These are phyloP conservation scores for Rheum nobile DNA, from an alignment of 148 eudicot genomes.

Conservation along the genomic window DNA sequence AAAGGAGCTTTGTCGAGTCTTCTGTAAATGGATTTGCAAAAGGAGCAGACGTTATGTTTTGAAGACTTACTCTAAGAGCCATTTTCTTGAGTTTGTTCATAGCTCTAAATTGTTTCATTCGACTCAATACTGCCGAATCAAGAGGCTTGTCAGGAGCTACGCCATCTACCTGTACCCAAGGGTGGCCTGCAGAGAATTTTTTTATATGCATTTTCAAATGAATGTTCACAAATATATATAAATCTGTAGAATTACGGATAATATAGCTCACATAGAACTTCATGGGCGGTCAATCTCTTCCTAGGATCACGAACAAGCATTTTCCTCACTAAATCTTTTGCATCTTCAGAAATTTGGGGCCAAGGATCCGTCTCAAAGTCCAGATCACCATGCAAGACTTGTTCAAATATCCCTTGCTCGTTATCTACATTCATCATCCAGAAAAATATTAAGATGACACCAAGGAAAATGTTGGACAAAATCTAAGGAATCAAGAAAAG, in stretches of 20 bases:
- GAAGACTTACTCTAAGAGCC: slow-evolving; percentile 24
- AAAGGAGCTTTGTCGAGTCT: too few relatives aligned
- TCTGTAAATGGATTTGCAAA: background rate
- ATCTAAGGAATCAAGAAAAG: background rate
- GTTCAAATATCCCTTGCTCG: slow-evolving; percentile 28
- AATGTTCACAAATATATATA: background rate
- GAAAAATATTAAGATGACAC: background rate
- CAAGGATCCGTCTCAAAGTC: slow-evolving; percentile 31
- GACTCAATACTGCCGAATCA: slow-evolving; percentile 32
- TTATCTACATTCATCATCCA: slow-evolving; percentile 18
- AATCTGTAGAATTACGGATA: background rate
- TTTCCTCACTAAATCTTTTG: slow-evolving; percentile 25
- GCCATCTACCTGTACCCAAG: slow-evolving; percentile 28
- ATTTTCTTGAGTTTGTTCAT: slow-evolving; percentile 36
- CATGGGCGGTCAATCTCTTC: slow-evolving; percentile 30
- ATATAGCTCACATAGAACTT: slow-evolving; percentile 28
- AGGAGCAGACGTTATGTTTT: background rate
- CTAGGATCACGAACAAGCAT: slow-evolving; percentile 30
- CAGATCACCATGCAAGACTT: slow-evolving; percentile 22
- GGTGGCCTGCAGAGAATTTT: slow-evolving; percentile 21
- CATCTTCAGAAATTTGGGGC: slow-evolving; percentile 26
- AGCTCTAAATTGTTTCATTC: slow-evolving; percentile 33
- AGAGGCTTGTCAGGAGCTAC: slow-evolving; percentile 35
- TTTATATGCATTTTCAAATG: background rate
- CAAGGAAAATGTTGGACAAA: background rate